These are phyloP conservation scores for Nannochloropsis limnetica DNA, from an alignment of 352 stramenopile genomes.

Conservation along the genomic window DNA sequence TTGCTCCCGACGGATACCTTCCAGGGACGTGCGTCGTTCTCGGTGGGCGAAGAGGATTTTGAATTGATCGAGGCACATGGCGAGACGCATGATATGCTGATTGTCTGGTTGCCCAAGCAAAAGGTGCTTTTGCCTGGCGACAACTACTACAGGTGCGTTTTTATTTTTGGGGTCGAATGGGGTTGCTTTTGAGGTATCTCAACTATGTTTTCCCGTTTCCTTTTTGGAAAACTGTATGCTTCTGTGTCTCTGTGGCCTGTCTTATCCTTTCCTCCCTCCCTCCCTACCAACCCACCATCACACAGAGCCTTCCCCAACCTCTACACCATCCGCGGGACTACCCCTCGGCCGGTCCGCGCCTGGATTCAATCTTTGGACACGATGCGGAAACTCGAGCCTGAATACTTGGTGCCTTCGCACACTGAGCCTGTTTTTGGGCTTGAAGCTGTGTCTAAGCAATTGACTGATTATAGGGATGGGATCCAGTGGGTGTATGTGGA, in stretches of 20 bases:
- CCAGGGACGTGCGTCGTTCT: neutral
- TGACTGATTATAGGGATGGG: slow-evolving; percentile 6
- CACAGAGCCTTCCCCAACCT: slow-evolving; percentile 20
- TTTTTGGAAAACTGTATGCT: too few relatives aligned
- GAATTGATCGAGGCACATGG: slow-evolving; percentile 20
- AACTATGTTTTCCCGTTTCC: neutral
- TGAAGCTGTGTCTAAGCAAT: slow-evolving; percentile 4
- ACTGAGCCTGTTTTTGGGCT: neutral
- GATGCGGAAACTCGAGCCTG: slow-evolving; percentile 11
- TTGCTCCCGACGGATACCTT: neutral
- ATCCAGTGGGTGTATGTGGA: slow-evolving; percentile 31
- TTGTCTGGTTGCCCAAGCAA: neutral
- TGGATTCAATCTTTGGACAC: slow-evolving; percentile 11
- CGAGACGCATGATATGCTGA: neutral
- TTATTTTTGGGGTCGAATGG: too few relatives aligned
- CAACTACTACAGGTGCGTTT: slow-evolving; percentile 28
- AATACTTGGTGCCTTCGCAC: slow-evolving; percentile 21
- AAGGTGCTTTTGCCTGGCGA: slow-evolving; percentile 8
- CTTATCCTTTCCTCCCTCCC: neutral
- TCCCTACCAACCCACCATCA: too few relatives aligned
- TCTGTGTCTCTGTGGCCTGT: neutral
- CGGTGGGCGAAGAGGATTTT: neutral
- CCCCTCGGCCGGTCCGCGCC: neutral
- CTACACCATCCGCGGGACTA: slow-evolving; percentile 32
- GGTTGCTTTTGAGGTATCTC: too few relatives aligned